These are phyloP conservation scores for Aspergillus sp. DNA, from an alignment of 2,329 filamentous ascomycete species.

Conservation along the genomic window DNA sequence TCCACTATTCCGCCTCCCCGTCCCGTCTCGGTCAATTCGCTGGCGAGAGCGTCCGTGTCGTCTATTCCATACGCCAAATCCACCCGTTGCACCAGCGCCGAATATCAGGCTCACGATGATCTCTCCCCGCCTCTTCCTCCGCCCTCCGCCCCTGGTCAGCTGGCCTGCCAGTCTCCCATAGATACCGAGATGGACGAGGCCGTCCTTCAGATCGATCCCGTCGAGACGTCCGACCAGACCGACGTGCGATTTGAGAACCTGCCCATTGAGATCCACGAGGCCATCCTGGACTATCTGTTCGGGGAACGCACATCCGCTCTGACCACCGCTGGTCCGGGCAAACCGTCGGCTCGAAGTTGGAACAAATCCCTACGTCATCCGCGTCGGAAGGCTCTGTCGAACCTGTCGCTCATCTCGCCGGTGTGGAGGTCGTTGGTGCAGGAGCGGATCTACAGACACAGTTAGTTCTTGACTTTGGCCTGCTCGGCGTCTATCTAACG, in stretches of 20 bases:
- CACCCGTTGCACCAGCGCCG: conserved; percentile 27
- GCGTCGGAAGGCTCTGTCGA: conserved; percentile 64
- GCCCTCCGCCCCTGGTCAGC: conserved; percentile 19
- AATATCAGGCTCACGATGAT: conserved; percentile 24
- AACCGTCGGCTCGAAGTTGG: conserved; percentile 58
- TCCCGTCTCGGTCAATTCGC: conserved; percentile 34
- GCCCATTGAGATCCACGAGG: conserved; percentile 70
- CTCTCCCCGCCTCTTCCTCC: conserved; percentile 18
- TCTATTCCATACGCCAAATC: conserved; percentile 24
- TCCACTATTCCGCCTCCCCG: conserved; percentile 31
- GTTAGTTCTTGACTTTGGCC: conserved; percentile 25
- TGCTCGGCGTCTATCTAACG: not conserved
- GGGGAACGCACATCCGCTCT: conserved; percentile 65
- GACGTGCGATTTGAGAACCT: conserved; percentile 44
- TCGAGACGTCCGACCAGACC: conserved; percentile 10
- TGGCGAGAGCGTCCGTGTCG: conserved; percentile 24
- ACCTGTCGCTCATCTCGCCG: conserved; percentile 58
- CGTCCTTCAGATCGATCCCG: conserved; percentile 14
- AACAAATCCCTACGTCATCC: conserved; percentile 66
- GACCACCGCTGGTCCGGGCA: conserved; percentile 55
- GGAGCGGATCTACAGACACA: conserved; percentile 70
- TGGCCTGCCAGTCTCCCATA: conserved; percentile 20
- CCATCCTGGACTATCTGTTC: conserved; percentile 69
- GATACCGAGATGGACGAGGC: conserved; percentile 29
- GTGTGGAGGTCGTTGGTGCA: conserved; percentile 70